Evolutionary conservation across 2,329 filamentous ascomycete species (phyloP).

Genomic region (Penicillium sp.): DNA sequence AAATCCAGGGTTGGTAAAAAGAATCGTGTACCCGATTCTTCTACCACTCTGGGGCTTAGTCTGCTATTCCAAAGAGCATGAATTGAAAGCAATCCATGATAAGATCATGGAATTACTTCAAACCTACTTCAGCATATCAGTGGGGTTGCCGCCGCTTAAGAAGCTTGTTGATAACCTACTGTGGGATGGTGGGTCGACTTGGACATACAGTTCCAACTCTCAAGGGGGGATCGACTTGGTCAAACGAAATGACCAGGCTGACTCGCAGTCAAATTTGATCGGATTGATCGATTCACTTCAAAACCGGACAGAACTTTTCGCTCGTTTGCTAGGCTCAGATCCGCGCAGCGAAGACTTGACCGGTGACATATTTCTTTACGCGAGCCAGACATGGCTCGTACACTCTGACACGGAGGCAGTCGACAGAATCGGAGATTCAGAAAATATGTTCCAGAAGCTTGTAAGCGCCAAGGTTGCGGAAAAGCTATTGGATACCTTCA

Average conservation of each 20-base stretch:
- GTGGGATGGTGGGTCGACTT: conserved; percentile 40
- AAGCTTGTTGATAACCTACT: conserved; percentile 43
- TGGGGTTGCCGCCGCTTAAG: conserved; percentile 34
- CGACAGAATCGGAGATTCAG: conserved; percentile 23
- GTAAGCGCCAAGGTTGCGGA: conserved; percentile 44
- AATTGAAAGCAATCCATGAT: conserved; percentile 27
- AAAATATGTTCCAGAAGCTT: conserved; percentile 36
- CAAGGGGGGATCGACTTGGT: conserved; percentile 27
- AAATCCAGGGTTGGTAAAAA: conserved; percentile 44
- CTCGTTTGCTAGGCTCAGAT: conserved; percentile 38
- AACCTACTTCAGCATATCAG: conserved; percentile 44
- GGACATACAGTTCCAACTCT: conserved; percentile 33
- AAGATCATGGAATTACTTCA: conserved; percentile 35
- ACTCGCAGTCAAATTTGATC: conserved; percentile 29
- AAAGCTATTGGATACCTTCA: conserved; percentile 43
- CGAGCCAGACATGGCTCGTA: conserved; percentile 44
- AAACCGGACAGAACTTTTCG: conserved; percentile 38
- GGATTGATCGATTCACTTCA: conserved; percentile 37
- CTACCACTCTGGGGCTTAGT: conserved; percentile 44
- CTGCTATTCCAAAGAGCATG: conserved; percentile 37
- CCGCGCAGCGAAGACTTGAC: conserved; percentile 42
- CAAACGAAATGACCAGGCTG: conserved; percentile 19
- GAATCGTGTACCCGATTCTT: conserved; percentile 40
- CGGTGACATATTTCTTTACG: conserved; percentile 44
- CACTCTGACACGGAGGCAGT: conserved; percentile 16